A percentile compares a stretch with the other conserved stretches of the same genome.
Conservation (phyloP, 768 basidiomycete species). For the Leccinum truebloodii region DNA sequence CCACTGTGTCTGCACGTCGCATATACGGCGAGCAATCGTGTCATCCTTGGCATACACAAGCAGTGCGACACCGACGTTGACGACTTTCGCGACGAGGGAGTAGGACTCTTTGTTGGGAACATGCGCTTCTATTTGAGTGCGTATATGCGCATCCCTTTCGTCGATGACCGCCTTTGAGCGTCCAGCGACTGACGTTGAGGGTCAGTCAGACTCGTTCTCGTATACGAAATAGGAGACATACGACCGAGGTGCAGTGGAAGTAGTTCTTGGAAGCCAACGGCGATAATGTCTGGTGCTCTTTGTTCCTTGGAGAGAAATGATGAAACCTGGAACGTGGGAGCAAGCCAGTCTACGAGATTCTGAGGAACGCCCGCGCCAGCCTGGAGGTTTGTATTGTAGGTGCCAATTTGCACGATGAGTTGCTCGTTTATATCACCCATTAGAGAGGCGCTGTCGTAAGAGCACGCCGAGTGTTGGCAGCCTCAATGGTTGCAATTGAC, state of each 20-base stretch:
- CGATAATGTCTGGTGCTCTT: slow-evolving; percentile 81
- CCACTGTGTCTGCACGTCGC: slow-evolving; percentile 73
- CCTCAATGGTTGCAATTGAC: too few relatives aligned
- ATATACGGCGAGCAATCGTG: slow-evolving; percentile 55
- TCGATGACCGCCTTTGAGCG: slow-evolving; percentile 70
- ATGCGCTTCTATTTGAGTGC: slow-evolving; percentile 69
- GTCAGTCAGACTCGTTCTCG: slow-evolving; percentile 7
- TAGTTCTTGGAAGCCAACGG: slow-evolving; percentile 92
- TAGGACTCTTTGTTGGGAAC: slow-evolving; percentile 75
- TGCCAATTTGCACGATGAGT: slow-evolving; percentile 75
- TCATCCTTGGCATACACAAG: slow-evolving; percentile 84
- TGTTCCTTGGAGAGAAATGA: slow-evolving; percentile 62
- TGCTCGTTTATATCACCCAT: slow-evolving; percentile 26
- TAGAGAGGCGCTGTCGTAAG: not conserved
- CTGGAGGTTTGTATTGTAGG: slow-evolving; percentile 92
- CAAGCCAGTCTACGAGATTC: slow-evolving; percentile 90
- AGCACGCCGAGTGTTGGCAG: too few relatives aligned
- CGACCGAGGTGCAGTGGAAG: slow-evolving; percentile 86
- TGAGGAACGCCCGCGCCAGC: slow-evolving; percentile 72
- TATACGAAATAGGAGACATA: slow-evolving; percentile 42
- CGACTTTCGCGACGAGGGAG: slow-evolving; percentile 73
- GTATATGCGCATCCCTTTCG: slow-evolving; percentile 68
- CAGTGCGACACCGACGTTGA: slow-evolving; percentile 86
- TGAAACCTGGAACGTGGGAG: slow-evolving; percentile 78
- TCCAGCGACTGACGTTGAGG: slow-evolving; percentile 62